Evolutionary conservation across 202 grass and related monocot genomes (phyloP).

Genomic region (Schoenoplectus triqueter): DNA sequence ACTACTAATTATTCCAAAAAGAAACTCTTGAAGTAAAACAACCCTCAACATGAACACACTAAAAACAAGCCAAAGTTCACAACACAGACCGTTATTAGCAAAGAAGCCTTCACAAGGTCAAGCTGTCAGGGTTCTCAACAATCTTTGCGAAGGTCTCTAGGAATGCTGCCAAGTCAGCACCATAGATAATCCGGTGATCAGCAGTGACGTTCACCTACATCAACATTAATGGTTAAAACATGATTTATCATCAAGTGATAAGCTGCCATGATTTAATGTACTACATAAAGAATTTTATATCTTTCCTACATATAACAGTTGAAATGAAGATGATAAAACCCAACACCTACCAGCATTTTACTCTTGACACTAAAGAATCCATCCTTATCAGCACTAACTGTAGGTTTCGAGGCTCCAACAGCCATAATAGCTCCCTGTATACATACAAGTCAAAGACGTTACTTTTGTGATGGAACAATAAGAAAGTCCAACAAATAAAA

Average conservation of each 20-base stretch:
- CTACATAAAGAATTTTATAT: neutral
- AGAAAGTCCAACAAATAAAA: constrained; percentile 20
- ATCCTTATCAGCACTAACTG: constrained; percentile 63
- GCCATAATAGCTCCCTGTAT: constrained; percentile 88
- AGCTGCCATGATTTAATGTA: too few relatives aligned
- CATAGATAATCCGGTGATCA: constrained; percentile 93
- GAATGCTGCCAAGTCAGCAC: constrained; percentile 90
- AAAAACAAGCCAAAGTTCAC: constrained; percentile 5
- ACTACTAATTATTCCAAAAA: constrained; percentile 21
- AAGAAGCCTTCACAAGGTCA: constrained; percentile 60
- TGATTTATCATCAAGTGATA: neutral
- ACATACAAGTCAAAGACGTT: constrained; percentile 31
- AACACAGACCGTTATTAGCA: constrained; percentile 30
- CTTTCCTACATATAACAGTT: neutral
- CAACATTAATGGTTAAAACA: constrained; percentile 31
- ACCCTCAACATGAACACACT: neutral
- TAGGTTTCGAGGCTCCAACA: constrained; percentile 77
- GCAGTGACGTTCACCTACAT: constrained; percentile 92
- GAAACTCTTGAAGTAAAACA: constrained; percentile 6
- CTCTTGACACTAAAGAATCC: constrained; percentile 83
- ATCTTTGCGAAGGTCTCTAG: constrained; percentile 90
- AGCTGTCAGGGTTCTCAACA: constrained; percentile 73
- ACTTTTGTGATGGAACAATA: neutral
- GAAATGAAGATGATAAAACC: constrained; percentile 5
- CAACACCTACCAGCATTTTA: constrained; percentile 79